These are phyloP conservation scores for Wickerhamomyces sp. DNA, from an alignment of 1,139 yeast genomes.

Conservation along the genomic window DNA sequence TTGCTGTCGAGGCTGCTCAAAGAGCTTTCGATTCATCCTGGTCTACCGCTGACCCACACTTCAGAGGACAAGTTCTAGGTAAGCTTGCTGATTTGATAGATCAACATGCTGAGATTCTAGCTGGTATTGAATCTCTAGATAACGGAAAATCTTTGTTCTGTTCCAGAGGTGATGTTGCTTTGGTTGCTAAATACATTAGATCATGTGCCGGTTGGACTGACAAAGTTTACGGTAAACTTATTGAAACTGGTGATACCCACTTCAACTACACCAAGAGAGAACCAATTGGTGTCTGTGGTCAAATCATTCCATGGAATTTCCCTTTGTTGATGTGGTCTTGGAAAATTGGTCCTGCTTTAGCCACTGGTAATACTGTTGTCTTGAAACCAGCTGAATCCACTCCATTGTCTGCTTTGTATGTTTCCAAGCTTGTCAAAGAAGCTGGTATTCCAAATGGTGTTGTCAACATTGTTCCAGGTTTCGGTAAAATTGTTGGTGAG, in stretches of 20 bases:
- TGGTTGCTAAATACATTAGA: slow-evolving; percentile 52
- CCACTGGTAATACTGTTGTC: slow-evolving; percentile 78
- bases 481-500: slow-evolving; percentile 59
- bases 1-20: slow-evolving; percentile 42
- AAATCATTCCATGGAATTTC: slow-evolving; percentile 86
- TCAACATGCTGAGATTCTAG: slow-evolving; percentile 48
- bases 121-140: slow-evolving; percentile 68
- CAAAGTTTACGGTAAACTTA: slow-evolving; percentile 58
- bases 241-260: slow-evolving; percentile 51
- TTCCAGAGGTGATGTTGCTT: slow-evolving; percentile 50
- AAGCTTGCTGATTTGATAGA: slow-evolving; percentile 61
- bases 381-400: slow-evolving; percentile 81
- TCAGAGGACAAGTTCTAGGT: slow-evolving; percentile 47
- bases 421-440: slow-evolving; percentile 54
- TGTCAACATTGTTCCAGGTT: slow-evolving; percentile 66
- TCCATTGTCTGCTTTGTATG: slow-evolving; percentile 70
- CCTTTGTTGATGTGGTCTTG: slow-evolving; percentile 77
- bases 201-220: slow-evolving; percentile 80
- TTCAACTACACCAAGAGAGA: slow-evolving; percentile 47
- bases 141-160: slow-evolving; percentile 64
- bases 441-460: slow-evolving; percentile 85
- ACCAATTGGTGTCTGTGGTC: slow-evolving; percentile 77
- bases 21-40: slow-evolving; percentile 36
- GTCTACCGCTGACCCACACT: slow-evolving; percentile 39
- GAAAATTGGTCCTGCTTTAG: slow-evolving; percentile 79